Conservation (phyloP, 1,284 basidiomycete species). For the Chiua sp. region DNA sequence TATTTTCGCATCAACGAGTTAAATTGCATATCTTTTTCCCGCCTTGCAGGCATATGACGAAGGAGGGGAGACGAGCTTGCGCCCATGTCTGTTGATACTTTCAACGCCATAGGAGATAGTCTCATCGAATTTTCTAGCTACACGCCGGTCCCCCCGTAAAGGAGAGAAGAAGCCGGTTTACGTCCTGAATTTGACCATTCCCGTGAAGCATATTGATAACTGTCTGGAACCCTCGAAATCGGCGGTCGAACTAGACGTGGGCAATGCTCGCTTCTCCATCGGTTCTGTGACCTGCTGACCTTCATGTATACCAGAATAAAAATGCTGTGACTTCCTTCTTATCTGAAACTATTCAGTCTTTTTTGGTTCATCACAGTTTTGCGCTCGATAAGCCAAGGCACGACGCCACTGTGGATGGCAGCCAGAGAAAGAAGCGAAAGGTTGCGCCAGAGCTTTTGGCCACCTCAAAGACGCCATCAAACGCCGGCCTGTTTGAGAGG, state of each 20-base stretch:
- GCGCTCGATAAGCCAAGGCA: constrained; percentile 29
- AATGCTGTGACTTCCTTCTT: constrained; percentile 60
- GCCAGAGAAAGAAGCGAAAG: constrained; percentile 49
- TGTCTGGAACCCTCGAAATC: constrained; percentile 79
- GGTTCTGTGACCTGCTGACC: constrained; percentile 14
- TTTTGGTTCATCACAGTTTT: constrained; percentile 73
- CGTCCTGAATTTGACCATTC: constrained; percentile 75
- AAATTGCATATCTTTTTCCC: background rate
- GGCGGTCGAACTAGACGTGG: constrained; percentile 70
- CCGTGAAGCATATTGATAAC: constrained; percentile 73
- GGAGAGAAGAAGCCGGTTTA: constrained; percentile 80
- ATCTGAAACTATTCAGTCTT: constrained; percentile 61
- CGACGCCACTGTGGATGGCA: constrained; percentile 20
- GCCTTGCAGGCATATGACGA: constrained; percentile 64
- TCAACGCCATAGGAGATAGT: constrained; percentile 6
- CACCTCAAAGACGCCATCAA: constrained; percentile 19
- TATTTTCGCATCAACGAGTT: constrained; percentile 1
- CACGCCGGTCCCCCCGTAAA: constrained; percentile 76
- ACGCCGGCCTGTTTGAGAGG: constrained; percentile 13
- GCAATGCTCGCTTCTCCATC: constrained; percentile 19
- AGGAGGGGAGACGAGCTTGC: constrained; percentile 52
- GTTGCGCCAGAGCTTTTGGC: constrained; percentile 17
- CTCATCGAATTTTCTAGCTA: constrained; percentile 42
- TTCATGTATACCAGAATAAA: constrained; percentile 45
- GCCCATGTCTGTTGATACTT: constrained; percentile 45